Conservation (phyloP, 345 rosid genomes). For the Aethionema arabicum region DNA sequence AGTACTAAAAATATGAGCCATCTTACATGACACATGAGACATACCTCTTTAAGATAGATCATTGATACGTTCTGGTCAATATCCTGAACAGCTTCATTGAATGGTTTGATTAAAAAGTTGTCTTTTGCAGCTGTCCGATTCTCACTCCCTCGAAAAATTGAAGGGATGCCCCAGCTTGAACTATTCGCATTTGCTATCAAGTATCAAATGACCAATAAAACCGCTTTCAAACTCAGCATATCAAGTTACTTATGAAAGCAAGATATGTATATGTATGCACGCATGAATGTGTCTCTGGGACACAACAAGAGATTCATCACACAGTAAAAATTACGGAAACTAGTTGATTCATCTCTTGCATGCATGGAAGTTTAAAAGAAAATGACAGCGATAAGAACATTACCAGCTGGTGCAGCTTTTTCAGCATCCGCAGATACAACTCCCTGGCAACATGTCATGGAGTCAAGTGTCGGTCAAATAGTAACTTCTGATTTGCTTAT, state of each 20-base stretch:
- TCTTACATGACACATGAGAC: conserved; percentile 2
- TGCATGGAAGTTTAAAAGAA: conserved; percentile 1
- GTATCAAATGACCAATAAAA: conserved; percentile 26
- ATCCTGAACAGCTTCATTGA: conserved; percentile 52
- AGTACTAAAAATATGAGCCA: conserved; percentile 17
- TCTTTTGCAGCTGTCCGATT: conserved; percentile 62
- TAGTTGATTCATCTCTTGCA: conserved; percentile 10
- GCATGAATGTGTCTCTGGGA: conserved; percentile 11
- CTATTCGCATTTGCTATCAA: conserved; percentile 48
- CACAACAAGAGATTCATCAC: conserved; percentile 11
- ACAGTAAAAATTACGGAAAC: conserved; percentile 9
- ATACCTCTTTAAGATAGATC: conserved; percentile 86
- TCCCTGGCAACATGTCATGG: conserved; percentile 44
- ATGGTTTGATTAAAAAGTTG: conserved; percentile 45
- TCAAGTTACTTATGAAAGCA: conserved; percentile 1
- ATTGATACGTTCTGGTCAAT: conserved; percentile 61
- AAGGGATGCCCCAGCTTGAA: conserved; percentile 89
- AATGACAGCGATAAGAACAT: conserved; percentile 19
- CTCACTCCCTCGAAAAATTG: conserved; percentile 82
- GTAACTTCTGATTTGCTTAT: conserved; percentile 12
- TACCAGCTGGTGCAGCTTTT: conserved; percentile 70
- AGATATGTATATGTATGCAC: conserved; percentile 4
- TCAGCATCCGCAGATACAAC: conserved; percentile 62
- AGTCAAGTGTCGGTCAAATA: conserved; percentile 22
- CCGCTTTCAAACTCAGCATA: conserved; percentile 25